These are phyloP conservation scores for Pleurostoma richardsiae DNA, from an alignment of 2,329 filamentous ascomycete species.

Conservation along the genomic window DNA sequence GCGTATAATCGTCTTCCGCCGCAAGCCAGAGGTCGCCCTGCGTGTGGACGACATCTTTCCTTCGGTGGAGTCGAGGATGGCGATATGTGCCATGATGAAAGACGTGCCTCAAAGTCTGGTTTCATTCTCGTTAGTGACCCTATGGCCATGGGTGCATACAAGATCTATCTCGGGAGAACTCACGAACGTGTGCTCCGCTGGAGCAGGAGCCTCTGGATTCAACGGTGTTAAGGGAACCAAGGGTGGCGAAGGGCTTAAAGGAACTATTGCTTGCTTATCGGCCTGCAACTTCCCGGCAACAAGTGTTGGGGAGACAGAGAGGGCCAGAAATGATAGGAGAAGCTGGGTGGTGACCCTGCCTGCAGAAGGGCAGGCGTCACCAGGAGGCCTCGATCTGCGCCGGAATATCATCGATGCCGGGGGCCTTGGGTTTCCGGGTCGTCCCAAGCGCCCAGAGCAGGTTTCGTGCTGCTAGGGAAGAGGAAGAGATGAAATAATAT, in stretches of 20 bases:
- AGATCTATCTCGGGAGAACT: conserved; percentile 9
- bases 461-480: not conserved
- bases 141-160: no score
- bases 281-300: conserved; percentile 17
- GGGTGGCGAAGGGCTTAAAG: conserved; percentile 35
- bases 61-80: conserved; percentile 72
- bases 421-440: not conserved
- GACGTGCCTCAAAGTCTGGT: conserved; percentile 72
- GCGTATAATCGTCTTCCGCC: conserved; percentile 50
- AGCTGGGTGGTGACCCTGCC: conserved; percentile 59
- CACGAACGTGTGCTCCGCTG: conserved; percentile 53
- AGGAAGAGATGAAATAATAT: not conserved
- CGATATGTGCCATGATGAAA: conserved; percentile 84
- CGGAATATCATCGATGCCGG: conserved; percentile 17
- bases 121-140: no score
- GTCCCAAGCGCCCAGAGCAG: not conserved
- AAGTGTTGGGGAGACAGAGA: conserved; percentile 37
- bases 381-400: not conserved
- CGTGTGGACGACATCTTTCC: conserved; percentile 60
- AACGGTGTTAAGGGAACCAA: conserved; percentile 7
- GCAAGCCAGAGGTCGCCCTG: conserved; percentile 59
- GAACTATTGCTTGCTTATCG: conserved; percentile 37
- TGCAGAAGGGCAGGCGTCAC: conserved; percentile 44
- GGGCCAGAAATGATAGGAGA: conserved; percentile 62
- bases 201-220: conserved; percentile 35